Base-by-base conservation (phyloP, 1,139 yeast genomes). In the Debaryomycetaceae sp. region DNA sequence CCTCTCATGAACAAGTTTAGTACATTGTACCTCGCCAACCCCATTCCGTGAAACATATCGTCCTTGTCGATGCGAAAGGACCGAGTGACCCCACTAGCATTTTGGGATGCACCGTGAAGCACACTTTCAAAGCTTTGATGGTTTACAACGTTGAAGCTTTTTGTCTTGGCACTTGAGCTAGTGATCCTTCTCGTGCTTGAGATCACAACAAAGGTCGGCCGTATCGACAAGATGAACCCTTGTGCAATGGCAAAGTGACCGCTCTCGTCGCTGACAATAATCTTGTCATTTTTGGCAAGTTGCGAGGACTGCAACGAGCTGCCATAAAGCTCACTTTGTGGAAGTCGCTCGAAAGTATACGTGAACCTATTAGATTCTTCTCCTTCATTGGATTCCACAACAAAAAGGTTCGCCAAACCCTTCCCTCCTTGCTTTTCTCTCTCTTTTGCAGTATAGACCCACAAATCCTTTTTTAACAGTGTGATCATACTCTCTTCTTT, bases 31-130 rank as follows among this genome's bases (percentile, higher is more conserved):
- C 96, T 61, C 0, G 96, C 91, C 31, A 80, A 49, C 1, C 84
- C 75, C 70, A 88, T 69, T 0, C 93, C 89, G 45, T 75, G 78
- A 36, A 73, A 78, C 63, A 80, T 72, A 32, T 81, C 88, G 52
- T 89, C 95, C 45, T 75, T 79, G 51, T 91, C 97, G 22, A 91
- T 64, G 35, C 97, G 65, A 46, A 72, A 85, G 2, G 63, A 44
- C 16, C 35, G 35, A n/a, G 25, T 29, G 5, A 13, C 20, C 18
- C 27, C 19, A 4, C 15, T 4, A 17, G 12, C 9, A 3, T 16
- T 5, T 32, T 23, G 46, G 35, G 30, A 38, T 40, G n/a, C n/a
- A n/a, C 28, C 48, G 26, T 53, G 49, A 31, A 74, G 45, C 12
- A 71, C 77, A 24, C 81, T 67, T 38, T 58, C 60, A 40, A 71